phyloP scores from a whole-genome alignment of 1,284 basidiomycete genomes.

The Leccinum discolor region DNA sequence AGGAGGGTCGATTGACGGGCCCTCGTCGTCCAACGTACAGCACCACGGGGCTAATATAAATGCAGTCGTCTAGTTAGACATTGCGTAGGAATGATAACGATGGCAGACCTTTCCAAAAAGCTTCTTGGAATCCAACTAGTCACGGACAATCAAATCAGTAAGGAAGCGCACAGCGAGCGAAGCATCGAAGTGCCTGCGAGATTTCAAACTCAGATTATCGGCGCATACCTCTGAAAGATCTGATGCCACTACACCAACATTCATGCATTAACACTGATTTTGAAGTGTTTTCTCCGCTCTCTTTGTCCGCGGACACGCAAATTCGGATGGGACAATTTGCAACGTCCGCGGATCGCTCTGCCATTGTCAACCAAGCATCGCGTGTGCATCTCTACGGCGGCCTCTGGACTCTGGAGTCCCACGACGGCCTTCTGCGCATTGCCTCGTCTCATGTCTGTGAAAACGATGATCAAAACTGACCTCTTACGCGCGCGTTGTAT shows the following conservation, averaged over 20 bases:
- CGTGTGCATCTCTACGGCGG: background rate
- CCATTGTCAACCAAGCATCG: background rate
- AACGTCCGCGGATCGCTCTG: background rate
- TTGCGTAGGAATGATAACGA: background rate
- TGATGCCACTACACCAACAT: no score
- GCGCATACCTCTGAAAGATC: no score
- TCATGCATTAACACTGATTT: background rate
- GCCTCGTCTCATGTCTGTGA: background rate
- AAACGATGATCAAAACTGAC: background rate
- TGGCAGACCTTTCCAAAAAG: background rate
- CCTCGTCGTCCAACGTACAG: background rate
- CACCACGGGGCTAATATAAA: background rate
- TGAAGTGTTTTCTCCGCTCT: background rate
- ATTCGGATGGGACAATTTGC: background rate
- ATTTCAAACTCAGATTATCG: no score
- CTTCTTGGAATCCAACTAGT: background rate
- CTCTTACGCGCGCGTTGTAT: background rate
- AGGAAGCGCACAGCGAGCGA: no score
- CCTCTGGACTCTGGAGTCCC: background rate
- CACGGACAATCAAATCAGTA: no score
- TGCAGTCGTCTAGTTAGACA: background rate
- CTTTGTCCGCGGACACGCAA: background rate
- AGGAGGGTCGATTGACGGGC: background rate
- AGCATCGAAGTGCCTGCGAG: no score
- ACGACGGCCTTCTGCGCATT: background rate